Evolutionary conservation across 2,329 filamentous ascomycete genomes (phyloP), one percentile per base, ranked within the genome.

Genomic region (Neopestalotiopsis clavispora): DNA sequence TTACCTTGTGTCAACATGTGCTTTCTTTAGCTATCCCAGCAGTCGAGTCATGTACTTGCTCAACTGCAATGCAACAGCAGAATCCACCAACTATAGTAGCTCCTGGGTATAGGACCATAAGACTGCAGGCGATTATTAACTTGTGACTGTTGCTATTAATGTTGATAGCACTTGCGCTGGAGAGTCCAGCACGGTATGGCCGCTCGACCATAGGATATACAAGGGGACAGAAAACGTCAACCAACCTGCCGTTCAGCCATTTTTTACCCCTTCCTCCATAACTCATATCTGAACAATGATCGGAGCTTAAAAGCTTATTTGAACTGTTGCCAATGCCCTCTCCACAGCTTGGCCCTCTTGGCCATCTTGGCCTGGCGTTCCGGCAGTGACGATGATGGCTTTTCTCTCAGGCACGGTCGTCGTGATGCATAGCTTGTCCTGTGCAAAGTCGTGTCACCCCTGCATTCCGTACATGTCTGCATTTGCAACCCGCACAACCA

Each of bases 301-400:
- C 61, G 34, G 40, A 49, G 61, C 61, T 64, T 64, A 64, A 66
- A 66, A 66, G 63, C 63, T 66, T 66, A 40, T 23, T 66, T 58
- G 20, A 23, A 66, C 63, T 13, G 13, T 28, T 58, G n/a, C 23
- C 32, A 56, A 23, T 34, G 7, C 42, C 40, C 62, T 57, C 30
- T 34, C 49, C 34, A 58, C 42, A 56, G 7, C 63, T 66, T 66
- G 63, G 63, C 63, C 56, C 23, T 57, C 63, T 66, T 63, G 60
- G 60, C 60, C 10, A 10, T 42, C 60, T 34, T 56, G 63, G 63
- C 63, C 32, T 38, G 12, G 32, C 17, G 14, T 34, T 62, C 59
- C 40, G 30, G n/a, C 59, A 23, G 17, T 17, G 17, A 20, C 59
- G n/a, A 12, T 20, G 17, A 17, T 20, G 32, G 32, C 34, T 62